phyloP scores from a whole-genome alignment of 1,284 basidiomycete species.

The Cutaneotrichosporon cutaneum region DNA sequence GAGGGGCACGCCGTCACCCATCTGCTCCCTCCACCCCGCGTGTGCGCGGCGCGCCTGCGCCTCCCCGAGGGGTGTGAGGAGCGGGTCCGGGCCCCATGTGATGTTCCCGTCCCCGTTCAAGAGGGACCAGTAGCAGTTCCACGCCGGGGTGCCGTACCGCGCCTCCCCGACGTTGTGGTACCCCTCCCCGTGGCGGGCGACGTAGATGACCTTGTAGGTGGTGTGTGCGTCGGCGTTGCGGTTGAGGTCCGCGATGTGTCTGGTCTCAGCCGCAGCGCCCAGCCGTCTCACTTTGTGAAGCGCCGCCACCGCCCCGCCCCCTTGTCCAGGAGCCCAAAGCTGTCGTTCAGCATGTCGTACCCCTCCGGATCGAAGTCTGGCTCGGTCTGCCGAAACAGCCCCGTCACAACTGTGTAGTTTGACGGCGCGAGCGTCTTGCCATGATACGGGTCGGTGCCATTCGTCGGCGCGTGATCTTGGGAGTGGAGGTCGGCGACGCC shows the following conservation, averaged over 20 bases:
- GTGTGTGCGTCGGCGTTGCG: constrained; percentile 31
- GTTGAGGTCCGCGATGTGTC: constrained; percentile 36
- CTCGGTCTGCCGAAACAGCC: constrained; percentile 27
- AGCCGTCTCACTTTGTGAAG: constrained; percentile 21
- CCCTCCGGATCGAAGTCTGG: constrained; percentile 25
- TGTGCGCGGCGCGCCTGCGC: constrained; percentile 34
- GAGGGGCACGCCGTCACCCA: constrained; percentile 31
- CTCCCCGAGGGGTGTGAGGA: constrained; percentile 33
- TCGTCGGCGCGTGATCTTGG: not conserved
- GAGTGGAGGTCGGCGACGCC: not conserved
- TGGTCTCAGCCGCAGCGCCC: constrained; percentile 17
- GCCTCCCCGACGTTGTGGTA: constrained; percentile 39
- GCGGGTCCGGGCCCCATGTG: constrained; percentile 45
- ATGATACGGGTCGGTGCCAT: constrained; percentile 9
- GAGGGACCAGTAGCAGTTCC: constrained; percentile 42
- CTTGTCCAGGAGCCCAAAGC: constrained; percentile 46
- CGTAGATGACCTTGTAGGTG: constrained; percentile 47
- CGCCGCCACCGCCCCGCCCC: constrained; percentile 27
- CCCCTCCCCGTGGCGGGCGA: constrained; percentile 52
- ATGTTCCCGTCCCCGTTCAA: constrained; percentile 37
- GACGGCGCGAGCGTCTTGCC: constrained; percentile 28
- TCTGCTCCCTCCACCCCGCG: constrained; percentile 38
- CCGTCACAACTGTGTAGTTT: constrained; percentile 32
- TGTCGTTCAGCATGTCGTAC: constrained; percentile 36
- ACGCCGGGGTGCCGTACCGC: constrained; percentile 43